Evolutionary conservation across 2,329 filamentous ascomycete species (phyloP).

Genomic region (Lachnellula arida): DNA sequence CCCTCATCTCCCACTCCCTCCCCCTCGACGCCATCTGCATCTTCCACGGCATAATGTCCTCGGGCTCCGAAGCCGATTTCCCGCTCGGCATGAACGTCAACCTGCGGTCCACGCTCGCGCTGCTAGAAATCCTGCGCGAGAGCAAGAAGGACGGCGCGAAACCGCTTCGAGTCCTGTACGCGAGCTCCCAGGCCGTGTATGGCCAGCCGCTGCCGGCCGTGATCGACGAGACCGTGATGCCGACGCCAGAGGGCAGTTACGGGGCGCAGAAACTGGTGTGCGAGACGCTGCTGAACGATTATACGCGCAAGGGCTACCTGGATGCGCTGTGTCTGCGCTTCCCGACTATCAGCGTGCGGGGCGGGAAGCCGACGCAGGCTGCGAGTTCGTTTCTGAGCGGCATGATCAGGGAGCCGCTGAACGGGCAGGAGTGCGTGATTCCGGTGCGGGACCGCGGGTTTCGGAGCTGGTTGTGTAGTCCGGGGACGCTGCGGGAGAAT

Average conservation of each 20-base stretch:
- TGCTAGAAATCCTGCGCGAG: slow-evolving; percentile 49
- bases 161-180: slow-evolving; percentile 48
- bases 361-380: slow-evolving; percentile 55
- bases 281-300: slow-evolving; percentile 54
- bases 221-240: slow-evolving; percentile 41
- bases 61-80: slow-evolving; percentile 55
- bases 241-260: slow-evolving; percentile 55
- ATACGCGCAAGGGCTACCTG: slow-evolving; percentile 50
- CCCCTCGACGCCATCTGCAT: slow-evolving; percentile 50
- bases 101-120: slow-evolving; percentile 48
- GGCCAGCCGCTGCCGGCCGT: slow-evolving; percentile 47
- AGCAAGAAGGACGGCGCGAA: background rate
- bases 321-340: slow-evolving; percentile 53
- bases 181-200: slow-evolving; percentile 57
- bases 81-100: slow-evolving; percentile 52
- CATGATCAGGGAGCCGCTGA: slow-evolving; percentile 56
- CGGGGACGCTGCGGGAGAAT: slow-evolving; percentile 48
- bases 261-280: slow-evolving; percentile 59
- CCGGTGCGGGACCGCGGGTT: slow-evolving; percentile 48
- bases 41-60: slow-evolving; percentile 62
- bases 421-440: slow-evolving; percentile 49
- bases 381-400: slow-evolving; percentile 58
- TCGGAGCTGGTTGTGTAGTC: slow-evolving; percentile 50
- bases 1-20: slow-evolving; percentile 27
- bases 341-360: slow-evolving; percentile 57